phyloP scores from a whole-genome alignment of 164 flowering plant genomes.

The Liquidambar formosana region DNA sequence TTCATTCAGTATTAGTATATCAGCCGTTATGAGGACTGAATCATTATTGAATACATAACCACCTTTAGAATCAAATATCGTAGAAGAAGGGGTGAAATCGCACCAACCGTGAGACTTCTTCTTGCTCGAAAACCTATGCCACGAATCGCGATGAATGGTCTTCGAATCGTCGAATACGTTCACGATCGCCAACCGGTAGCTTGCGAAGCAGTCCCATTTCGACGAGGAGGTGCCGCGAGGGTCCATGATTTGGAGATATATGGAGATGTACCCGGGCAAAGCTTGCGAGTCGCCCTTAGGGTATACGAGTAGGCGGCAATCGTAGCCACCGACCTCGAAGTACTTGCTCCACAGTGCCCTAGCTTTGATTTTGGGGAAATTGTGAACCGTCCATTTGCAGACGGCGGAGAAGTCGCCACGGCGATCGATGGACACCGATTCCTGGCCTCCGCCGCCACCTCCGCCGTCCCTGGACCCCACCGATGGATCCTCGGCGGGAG shows the following conservation, averaged over 20 bases:
- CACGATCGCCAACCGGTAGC: constrained; percentile 72
- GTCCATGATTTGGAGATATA: constrained; percentile 90
- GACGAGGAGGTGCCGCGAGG: constrained; percentile 71
- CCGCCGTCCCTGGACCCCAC: constrained; percentile 13
- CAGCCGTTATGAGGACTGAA: constrained; percentile 70
- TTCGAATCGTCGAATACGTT: constrained; percentile 64
- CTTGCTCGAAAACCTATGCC: constrained; percentile 88
- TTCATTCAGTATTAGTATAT: constrained; percentile 78
- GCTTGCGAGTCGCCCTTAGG: constrained; percentile 95
- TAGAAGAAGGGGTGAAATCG: constrained; percentile 72
- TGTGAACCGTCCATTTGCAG: constrained; percentile 80
- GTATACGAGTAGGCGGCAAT: constrained; percentile 82
- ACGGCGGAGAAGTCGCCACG: constrained; percentile 69
- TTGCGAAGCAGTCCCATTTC: constrained; percentile 94
- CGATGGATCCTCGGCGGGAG: constrained; percentile 5
- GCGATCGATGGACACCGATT: constrained; percentile 59
- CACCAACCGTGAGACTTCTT: constrained; percentile 99
- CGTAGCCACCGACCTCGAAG: constrained; percentile 92
- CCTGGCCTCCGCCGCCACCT: constrained; percentile 52
- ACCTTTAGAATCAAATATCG: constrained; percentile 62
- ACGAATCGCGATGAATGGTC: constrained; percentile 78
- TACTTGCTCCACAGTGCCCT: constrained; percentile 89
- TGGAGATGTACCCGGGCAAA: constrained; percentile 83
- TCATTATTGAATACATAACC: constrained; percentile 61
- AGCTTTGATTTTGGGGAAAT: constrained; percentile 71